Evolutionary conservation across 441 rosid species (phyloP), one percentile per base, ranked within the genome.

Genomic region (Eutrema salsugineum): DNA sequence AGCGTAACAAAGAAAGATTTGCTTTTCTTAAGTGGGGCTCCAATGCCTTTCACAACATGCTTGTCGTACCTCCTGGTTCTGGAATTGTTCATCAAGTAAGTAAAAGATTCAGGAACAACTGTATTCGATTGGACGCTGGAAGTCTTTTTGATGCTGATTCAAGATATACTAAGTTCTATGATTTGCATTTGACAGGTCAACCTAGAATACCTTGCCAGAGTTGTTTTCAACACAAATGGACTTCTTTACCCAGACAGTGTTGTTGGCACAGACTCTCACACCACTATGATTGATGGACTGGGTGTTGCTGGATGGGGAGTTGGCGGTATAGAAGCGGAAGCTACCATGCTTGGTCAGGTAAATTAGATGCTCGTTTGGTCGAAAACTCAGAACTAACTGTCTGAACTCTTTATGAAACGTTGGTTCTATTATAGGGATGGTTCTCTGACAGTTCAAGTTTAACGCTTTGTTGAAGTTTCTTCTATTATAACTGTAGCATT

Each of bases 291-390:
- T 24, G 88, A 88, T 62, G 91, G 91, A 49, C 74, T 87, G 44
- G 91, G 91, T 62, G 88, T 87, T 80, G 92, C 92, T 77, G 92
- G 91, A 50, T 88, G 91, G 93, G 93, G 91, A 81, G 93, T 88
- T 44, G 91, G 93, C 4, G 91, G 93, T 63, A 86, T 88, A 39
- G 93, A 88, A 81, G 93, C 93, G 8, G 93, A 88, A 79, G 91
- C 93, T 68, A 78, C 88, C 58, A 88, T 88, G 93, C 93, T 88
- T 71, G 93, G 93, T 63, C 93, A 88, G 88, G 93, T 86, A 77
- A 74, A 62, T 20, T 50, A 14, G 17, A 33, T 51, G 16, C 61
- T 71, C 36, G 39, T 17, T 71, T 20, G 12, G n/a, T 36, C 47
- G 2, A 47, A 3, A 19, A 53, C 46, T 32, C 60, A 28, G 11